These are phyloP conservation scores for Acanthamoeba royreba DNA, from an alignment of 208 protist species.

Conservation along the genomic window DNA sequence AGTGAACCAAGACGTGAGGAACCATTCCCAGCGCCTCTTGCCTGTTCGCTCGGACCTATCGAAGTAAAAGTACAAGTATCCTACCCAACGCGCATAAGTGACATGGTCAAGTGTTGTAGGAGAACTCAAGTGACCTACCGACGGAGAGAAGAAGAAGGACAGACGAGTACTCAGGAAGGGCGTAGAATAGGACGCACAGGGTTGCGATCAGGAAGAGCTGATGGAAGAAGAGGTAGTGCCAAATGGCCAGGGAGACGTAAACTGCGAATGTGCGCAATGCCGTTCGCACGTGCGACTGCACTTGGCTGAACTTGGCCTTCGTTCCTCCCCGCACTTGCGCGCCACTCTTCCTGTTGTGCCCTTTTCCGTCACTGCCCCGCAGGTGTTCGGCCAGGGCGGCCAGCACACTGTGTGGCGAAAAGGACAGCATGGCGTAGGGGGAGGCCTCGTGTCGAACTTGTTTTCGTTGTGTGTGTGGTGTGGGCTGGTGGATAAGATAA, in stretches of 20 bases:
- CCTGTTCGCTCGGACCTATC: neutral
- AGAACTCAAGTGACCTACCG: neutral
- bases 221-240: slow-evolving; percentile 20
- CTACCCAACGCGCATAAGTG: neutral
- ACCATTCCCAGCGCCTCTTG: neutral
- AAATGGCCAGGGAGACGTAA: neutral
- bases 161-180: neutral
- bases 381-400: no score
- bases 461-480: no score
- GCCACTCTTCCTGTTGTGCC: no score
- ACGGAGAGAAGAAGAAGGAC: neutral
- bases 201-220: neutral
- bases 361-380: no score
- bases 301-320: neutral
- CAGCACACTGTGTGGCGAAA: no score
- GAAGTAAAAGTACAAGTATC: neutral
- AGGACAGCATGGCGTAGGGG: no score
- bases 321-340: no score
- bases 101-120: neutral
- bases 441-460: no score
- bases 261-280: neutral
- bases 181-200: neutral
- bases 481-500: no score
- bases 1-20: neutral
- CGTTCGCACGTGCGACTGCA: neutral